Evolutionary conservation across 495 filamentous ascomycete genomes (phyloP).

Genomic region (Tuber borchii): DNA sequence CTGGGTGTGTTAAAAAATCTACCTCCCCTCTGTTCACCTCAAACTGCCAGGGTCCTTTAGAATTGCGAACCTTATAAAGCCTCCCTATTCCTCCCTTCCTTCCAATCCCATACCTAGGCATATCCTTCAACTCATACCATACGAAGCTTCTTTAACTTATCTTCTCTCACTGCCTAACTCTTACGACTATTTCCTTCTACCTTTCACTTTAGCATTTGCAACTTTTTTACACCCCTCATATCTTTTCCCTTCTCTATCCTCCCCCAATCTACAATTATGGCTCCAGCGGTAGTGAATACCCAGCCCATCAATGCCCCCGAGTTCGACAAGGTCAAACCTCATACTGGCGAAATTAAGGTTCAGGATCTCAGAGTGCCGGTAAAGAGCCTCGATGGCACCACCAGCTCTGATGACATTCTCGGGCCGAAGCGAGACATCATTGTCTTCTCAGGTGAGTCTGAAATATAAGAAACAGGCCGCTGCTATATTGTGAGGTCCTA

Average conservation of each 20-base stretch:
- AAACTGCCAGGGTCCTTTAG: neutral
- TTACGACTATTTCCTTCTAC: neutral
- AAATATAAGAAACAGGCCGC: neutral
- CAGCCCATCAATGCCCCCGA: conserved; percentile 32
- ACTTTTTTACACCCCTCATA: neutral
- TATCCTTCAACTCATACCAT: neutral
- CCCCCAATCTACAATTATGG: conserved; percentile 29
- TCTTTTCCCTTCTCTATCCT: conserved; percentile 6
- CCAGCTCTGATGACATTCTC: conserved; percentile 29
- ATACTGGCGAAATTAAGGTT: conserved; percentile 36
- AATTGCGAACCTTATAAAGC: neutral
- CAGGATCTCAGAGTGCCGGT: conserved; percentile 38
- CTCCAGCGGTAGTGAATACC: conserved; percentile 33
- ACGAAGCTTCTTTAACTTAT: neutral
- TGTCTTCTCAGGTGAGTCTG: conserved; percentile 38
- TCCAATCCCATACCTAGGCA: neutral
- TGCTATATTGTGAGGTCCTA: neutral
- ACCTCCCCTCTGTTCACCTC: neutral
- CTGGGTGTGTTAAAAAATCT: neutral
- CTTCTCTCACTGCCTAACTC: neutral
- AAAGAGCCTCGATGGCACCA: conserved; percentile 29
- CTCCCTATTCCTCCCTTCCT: neutral
- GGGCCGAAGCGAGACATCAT: conserved; percentile 41
- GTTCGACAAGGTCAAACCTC: conserved; percentile 25
- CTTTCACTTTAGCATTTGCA: neutral